Evolutionary conservation across 805 yeast species (phyloP).

Genomic region (Ogataea populi-albae): DNA sequence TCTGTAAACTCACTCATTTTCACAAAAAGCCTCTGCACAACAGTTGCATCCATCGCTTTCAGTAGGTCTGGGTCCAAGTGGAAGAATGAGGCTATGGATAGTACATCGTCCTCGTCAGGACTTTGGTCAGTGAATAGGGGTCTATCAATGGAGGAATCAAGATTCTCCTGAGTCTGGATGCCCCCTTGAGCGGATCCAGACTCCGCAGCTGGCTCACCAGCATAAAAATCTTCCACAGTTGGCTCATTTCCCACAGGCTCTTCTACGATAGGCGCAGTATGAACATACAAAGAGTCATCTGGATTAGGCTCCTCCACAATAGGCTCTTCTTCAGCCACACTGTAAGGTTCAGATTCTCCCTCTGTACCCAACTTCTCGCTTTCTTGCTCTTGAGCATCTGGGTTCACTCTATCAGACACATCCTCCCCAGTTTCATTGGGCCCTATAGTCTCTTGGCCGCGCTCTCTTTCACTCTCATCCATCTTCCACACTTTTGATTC

Average conservation of each 20-base stretch:
- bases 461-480: no score
- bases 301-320: slow-evolving; percentile 3
- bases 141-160: no score
- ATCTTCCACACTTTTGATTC: no score
- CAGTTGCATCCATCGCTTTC: slow-evolving; percentile 15
- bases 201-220: background rate
- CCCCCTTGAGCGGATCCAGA: no score
- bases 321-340: slow-evolving; percentile 4
- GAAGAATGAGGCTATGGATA: slow-evolving; percentile 33
- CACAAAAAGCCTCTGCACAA: slow-evolving; percentile 28
- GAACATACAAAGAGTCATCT: slow-evolving; percentile 1
- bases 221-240: slow-evolving; percentile 2
- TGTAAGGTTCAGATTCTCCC: background rate
- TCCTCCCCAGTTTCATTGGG: no score
- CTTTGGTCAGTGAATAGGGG: no score
- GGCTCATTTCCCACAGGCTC: slow-evolving; percentile 3
- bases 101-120: slow-evolving; percentile 11
- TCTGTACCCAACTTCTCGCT: no score
- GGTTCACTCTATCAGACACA: no score
- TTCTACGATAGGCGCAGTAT: slow-evolving; percentile 4
- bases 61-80: slow-evolving; percentile 28
- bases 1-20: slow-evolving; percentile 35
- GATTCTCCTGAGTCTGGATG: no score
- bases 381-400: no score
- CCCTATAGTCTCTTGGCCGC: no score